Base-by-base conservation (phyloP, 768 basidiomycete genomes). In the Amanita molliuscula region DNA sequence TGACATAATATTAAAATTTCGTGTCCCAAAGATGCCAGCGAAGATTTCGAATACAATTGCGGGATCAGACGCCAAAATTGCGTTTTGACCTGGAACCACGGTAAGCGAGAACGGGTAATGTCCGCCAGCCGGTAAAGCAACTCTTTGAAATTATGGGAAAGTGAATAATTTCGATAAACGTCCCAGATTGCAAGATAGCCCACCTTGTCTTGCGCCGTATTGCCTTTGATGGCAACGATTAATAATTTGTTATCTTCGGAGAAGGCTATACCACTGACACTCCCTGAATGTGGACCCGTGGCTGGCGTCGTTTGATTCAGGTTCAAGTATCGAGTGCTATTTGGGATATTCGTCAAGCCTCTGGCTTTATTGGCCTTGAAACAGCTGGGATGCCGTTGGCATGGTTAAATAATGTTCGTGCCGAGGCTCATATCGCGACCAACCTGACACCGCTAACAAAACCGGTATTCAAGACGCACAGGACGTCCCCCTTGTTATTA, bases 101-200 rank as follows among this genome's bases (percentile, higher is more conserved):
- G 67, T 68, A 70, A 76, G 68, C 15, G 69, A 69, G 66, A 76
- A 78, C 1, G 74, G 74, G n/a, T 75, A 65, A 0, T 71, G 58
- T 6, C 74, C 76, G 21, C 74, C 72, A 10, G 55, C 45, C 4
- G 67, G 54, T n/a, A 71, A 67, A 11, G 44, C 56, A 26, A 74
- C 54, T 7, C 62, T 58, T 59, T 54, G 15, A 71, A 72, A 51
- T 73, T 61, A 29, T 57, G 34, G 3, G 74, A 75, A 33, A 77
- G 69, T 4, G 70, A 66, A 16, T 72, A 73, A 48, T 74, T 69
- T 8, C 50, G 40, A 6, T 61, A 65, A 46, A 78, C 62, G 50
- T 74, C 70, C 72, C 73, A 79, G n/a, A 70, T 65, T 10, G 77
- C 76, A 50, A 79, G 63, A 62, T 73, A 75, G 21, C 75, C 75